These are phyloP conservation scores for Tetradesmus obliquus DNA, from an alignment of 139 green algal genomes.

Conservation along the genomic window DNA sequence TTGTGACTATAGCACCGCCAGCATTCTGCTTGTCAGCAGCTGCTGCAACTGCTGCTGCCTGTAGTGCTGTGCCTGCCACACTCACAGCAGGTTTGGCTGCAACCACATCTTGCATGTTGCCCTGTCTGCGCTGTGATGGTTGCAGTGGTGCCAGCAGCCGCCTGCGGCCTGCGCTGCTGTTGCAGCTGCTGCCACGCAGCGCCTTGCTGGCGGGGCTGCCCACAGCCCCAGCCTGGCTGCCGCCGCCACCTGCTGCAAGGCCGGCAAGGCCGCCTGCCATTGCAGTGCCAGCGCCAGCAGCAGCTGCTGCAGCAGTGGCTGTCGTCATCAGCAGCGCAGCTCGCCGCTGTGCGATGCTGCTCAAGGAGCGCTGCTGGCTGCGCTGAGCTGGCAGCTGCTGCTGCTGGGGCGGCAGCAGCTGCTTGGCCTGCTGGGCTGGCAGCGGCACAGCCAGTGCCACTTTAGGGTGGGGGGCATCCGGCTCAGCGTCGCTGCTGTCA, in stretches of 20 bases:
- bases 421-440: neutral
- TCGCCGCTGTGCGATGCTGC: neutral
- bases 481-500: neutral
- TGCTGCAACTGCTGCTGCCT: neutral
- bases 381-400: neutral
- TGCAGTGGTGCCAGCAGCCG: neutral
- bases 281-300: neutral
- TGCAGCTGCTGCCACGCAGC: neutral
- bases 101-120: too few relatives aligned
- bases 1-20: neutral
- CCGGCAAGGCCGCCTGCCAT: neutral
- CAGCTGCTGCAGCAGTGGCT: constrained; percentile 12
- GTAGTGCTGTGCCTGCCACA: neutral
- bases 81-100: neutral
- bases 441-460: neutral
- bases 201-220: neutral
- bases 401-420: neutral
- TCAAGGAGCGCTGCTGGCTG: neutral
- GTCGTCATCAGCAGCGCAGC: neutral
- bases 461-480: neutral
- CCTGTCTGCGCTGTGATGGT: neutral
- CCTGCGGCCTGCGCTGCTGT: neutral
- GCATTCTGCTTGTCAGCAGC: neutral
- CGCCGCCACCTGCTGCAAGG: neutral
- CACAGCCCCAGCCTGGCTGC: too few relatives aligned